Percentiles rank a stretch among this genome's conserved stretches.
These are phyloP conservation scores for Golubevia pallescens DNA, from an alignment of 1,284 basidiomycete species.

Conservation along the genomic window DNA sequence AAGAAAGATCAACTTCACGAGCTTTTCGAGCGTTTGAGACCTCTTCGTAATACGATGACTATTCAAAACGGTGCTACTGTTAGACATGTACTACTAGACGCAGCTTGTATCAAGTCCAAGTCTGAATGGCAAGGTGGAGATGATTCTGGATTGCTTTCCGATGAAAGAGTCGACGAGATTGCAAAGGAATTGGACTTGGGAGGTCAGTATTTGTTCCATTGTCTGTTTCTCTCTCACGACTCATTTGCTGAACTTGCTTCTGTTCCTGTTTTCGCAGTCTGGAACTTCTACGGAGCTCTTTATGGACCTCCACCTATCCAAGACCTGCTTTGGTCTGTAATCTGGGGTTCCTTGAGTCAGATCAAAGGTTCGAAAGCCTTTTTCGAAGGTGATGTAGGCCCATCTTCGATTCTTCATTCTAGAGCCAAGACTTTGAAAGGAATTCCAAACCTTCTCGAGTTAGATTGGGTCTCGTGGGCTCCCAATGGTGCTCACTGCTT, in stretches of 20 bases:
- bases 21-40: slow-evolving; percentile 24
- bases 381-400: slow-evolving; percentile 14
- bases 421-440: slow-evolving; percentile 38
- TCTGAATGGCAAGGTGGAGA: slow-evolving; percentile 18
- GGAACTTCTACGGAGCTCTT: slow-evolving; percentile 36
- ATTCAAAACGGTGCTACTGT: slow-evolving; percentile 34
- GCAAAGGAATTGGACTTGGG: slow-evolving; percentile 10
- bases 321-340: slow-evolving; percentile 22
- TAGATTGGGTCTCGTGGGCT: slow-evolving; percentile 38
- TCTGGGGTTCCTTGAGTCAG: slow-evolving; percentile 24
- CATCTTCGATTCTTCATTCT: slow-evolving; percentile 24
- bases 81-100: slow-evolving; percentile 27
- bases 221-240: no score
- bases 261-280: no score
- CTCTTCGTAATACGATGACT: slow-evolving; percentile 21
- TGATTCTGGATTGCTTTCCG: slow-evolving; percentile 2
- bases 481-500: slow-evolving; percentile 34
- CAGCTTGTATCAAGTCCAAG: slow-evolving; percentile 18
- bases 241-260: no score
- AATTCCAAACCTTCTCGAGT: slow-evolving; percentile 31
- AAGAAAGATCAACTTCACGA: slow-evolving; percentile 23
- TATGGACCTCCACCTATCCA: slow-evolving; percentile 31
- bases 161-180: slow-evolving; percentile 11
- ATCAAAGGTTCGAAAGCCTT: slow-evolving; percentile 28
- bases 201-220: no score